Percentiles rank a stretch among this genome's conserved stretches.
These are phyloP conservation scores for Ceriops zippeliana DNA, from an alignment of 345 rosid species.

Conservation along the genomic window DNA sequence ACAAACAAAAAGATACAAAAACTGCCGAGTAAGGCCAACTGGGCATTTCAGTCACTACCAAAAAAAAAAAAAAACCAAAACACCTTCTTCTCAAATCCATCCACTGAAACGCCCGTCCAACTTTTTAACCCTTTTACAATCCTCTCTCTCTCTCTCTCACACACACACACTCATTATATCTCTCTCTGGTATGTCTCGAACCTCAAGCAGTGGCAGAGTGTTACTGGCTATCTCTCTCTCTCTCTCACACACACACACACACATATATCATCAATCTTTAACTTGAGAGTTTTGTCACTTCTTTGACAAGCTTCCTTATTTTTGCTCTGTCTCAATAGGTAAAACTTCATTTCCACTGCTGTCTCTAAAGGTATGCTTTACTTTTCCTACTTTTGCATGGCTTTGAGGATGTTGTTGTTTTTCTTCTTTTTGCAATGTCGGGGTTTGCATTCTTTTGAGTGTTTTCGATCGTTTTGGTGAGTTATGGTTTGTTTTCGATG, in stretches of 20 bases:
- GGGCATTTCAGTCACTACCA: conserved; percentile 24
- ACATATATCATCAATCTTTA: conserved; percentile 9
- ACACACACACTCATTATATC: neutral
- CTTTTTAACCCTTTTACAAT: neutral
- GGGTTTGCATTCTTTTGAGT: conserved; percentile 5
- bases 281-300: conserved; percentile 20
- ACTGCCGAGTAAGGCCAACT: neutral
- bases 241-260: neutral
- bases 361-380: conserved; percentile 21
- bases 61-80: neutral
- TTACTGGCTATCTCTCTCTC: conserved; percentile 5
- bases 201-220: neutral
- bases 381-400: conserved; percentile 2
- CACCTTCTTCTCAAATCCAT: neutral
- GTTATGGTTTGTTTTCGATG: neutral
- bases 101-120: conserved; percentile 23
- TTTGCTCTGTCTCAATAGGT: conserved; percentile 18
- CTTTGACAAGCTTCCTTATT: neutral
- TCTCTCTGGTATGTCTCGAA: conserved; percentile 13
- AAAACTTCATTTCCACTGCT: conserved; percentile 5
- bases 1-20: neutral
- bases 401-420: neutral
- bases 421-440: neutral
- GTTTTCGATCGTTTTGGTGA: neutral
- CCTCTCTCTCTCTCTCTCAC: neutral